Percentiles rank a stretch among this genome's conserved stretches.
These are phyloP conservation scores for Calcarisporium arbuscula DNA, from an alignment of 2,329 filamentous ascomycete genomes.

Conservation along the genomic window DNA sequence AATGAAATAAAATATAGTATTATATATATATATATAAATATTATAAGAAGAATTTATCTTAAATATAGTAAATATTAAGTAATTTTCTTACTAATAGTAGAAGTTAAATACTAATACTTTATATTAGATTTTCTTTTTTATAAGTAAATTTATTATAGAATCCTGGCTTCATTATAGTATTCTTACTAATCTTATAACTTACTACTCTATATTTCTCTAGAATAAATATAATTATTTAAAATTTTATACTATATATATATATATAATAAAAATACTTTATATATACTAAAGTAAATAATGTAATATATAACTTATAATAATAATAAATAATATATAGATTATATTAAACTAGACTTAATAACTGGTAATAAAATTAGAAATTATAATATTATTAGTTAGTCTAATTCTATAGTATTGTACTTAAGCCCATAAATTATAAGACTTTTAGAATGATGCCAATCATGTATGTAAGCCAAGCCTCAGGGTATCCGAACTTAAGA, in stretches of 20 bases:
- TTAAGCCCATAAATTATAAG: neutral
- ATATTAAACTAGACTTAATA: constrained; percentile 2
- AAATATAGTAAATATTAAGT: neutral
- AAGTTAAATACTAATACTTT: constrained; percentile 1
- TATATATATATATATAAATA: neutral
- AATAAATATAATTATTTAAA: neutral
- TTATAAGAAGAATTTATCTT: neutral
- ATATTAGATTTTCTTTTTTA: neutral
- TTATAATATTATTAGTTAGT: neutral
- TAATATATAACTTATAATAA: neutral
- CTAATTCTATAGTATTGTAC: neutral
- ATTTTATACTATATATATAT: neutral
- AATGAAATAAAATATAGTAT: constrained; percentile 2
- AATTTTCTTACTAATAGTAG: neutral
- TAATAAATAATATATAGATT: neutral
- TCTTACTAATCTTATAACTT: neutral
- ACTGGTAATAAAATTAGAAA: neutral
- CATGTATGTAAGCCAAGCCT: too few species aligned
- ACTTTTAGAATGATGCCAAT: neutral
- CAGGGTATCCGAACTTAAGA: too few species aligned
- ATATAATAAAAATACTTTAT: neutral
- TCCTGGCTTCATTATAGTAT: neutral
- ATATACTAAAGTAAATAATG: neutral
- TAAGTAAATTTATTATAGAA: constrained; percentile 1
- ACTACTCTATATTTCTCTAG: neutral